These are phyloP conservation scores for Pontederia crassipes DNA, from an alignment of 176 grass and related monocot genomes.

Conservation along the genomic window DNA sequence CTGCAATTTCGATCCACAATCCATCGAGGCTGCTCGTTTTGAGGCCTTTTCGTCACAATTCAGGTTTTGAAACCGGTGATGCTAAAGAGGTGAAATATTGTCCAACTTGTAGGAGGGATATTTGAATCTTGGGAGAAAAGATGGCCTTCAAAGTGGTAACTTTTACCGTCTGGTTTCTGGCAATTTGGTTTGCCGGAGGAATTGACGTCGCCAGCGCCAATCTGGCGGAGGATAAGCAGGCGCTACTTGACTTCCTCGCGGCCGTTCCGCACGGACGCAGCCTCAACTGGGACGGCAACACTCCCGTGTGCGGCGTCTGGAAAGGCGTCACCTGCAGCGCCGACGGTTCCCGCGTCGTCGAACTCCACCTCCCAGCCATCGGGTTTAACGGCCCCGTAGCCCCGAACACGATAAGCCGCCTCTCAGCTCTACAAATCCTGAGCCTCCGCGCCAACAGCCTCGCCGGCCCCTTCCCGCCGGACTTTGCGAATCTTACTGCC, in stretches of 20 bases:
- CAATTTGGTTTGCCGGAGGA: background rate
- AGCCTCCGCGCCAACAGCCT: constrained; percentile 69
- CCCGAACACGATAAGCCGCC: constrained; percentile 40
- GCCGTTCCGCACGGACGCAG: constrained; percentile 6
- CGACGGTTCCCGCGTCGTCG: constrained; percentile 42
- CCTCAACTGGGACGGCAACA: constrained; percentile 47
- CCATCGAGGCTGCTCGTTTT: background rate
- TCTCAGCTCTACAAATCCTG: constrained; percentile 61
- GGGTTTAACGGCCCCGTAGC: constrained; percentile 54
- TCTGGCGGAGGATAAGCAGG: constrained; percentile 46
- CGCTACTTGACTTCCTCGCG: constrained; percentile 53
- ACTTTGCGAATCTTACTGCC: constrained; percentile 34
- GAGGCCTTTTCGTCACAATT: background rate
- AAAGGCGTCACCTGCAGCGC: constrained; percentile 67
- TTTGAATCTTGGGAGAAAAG: background rate
- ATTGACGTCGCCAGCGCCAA: background rate
- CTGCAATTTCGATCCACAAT: background rate
- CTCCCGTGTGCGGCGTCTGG: constrained; percentile 47
- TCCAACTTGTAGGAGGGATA: background rate
- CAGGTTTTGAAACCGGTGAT: background rate
- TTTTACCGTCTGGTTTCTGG: constrained; percentile 13
- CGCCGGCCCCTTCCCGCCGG: constrained; percentile 33
- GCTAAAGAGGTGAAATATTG: background rate
- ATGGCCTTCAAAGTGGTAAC: background rate
- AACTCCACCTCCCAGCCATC: constrained; percentile 48